Base-by-base conservation (phyloP, 169 alveolate species). In the Cryptosporidium muris region DNA sequence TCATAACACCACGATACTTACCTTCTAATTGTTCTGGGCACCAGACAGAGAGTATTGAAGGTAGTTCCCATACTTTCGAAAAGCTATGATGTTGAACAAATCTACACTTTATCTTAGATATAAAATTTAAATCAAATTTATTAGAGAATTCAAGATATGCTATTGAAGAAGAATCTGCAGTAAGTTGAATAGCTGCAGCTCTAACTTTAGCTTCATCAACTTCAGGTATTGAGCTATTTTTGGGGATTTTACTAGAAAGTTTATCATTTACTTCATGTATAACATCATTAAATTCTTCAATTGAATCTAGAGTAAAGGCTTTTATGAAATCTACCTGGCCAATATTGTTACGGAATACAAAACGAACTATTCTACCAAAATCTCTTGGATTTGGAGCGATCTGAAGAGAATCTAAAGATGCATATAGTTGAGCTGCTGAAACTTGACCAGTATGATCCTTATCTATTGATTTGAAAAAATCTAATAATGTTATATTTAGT, bases 1-100 rank as follows among this genome's bases (percentile, higher is more conserved):
- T 68, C 82, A 68, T 68, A 11, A 68, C 82, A n/a, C 82, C 82
- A 54, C 82, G 52, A 42, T 68, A 54, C 56, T 56, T 68, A 40
- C 82, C 82, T 42, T 68, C 82, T 34, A 68, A 66, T 36, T 68
- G 82, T 0, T 68, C 82, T 37, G 82, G 67, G n/a, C 25, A 54
- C 82, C 65, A 68, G 40, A 68, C 37, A 38, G 82, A 40, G 14
- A 68, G 37, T 36, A 54, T 51, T 53, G 58, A 52, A 43, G 82
- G 65, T n/a, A 68, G 52, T 54, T 68, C 82, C 34, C 52, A 56
- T 47, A 56, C 58, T 16, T 68, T 68, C 8, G 52, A 53, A 9
- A 68, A 68, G 37, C 37, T 68, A 12, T 56, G 52, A 56, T 68
- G 82, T 25, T 52, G 53, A 68, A 36, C 63, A 4, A 68, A 56